Base-by-base conservation (phyloP, 768 basidiomycete genomes). In the Chalciporus chontae region DNA sequence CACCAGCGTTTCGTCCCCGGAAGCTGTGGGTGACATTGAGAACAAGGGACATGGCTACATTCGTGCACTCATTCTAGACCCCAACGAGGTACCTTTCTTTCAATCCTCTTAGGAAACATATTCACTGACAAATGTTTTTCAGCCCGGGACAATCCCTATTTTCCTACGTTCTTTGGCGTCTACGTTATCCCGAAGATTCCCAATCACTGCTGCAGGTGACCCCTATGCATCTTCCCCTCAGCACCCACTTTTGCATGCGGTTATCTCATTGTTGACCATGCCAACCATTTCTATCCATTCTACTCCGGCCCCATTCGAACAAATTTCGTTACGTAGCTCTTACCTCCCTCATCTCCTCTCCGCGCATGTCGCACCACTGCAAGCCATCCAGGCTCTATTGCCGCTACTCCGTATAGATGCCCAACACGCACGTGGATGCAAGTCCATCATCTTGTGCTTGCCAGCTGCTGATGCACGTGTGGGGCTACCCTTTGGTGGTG, bases 81-180 rank as follows among this genome's bases (percentile, higher is more conserved):
- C 90, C 0, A 74, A 73, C 45, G 84, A 91, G 76, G 91, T 87
- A 60, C 38, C 75, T 55, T n/a, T 37, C 10, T 9, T 47, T 13
- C 32, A 26, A 32, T 6, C 31, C 14, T n/a, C 36, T 21, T 6
- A 18, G 7, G 7, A 3, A 17, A 18, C 29, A 47, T 14, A 48
- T 19, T 23, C 10, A 14, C 38, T 51, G 41, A 69, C n/a, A 15
- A 8, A 47, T 44, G 31, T 24, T 32, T 43, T 39, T 36, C 50
- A 93, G 90, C 84, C 85, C 27, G 81, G 77, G 2, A 84, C 84
- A 3, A 76, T 90, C 43, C 77, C 83, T 0, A 73, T 81, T 40
- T 94, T 94, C 73, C 73, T 94, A 37, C 84, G 91, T 47, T 92
- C 90, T 8, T 71, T 94, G 34, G 76, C 82, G 3, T 86, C 91